These are phyloP conservation scores for Botryotinia convoluta DNA, from an alignment of 2,329 filamentous ascomycete genomes.

Conservation along the genomic window DNA sequence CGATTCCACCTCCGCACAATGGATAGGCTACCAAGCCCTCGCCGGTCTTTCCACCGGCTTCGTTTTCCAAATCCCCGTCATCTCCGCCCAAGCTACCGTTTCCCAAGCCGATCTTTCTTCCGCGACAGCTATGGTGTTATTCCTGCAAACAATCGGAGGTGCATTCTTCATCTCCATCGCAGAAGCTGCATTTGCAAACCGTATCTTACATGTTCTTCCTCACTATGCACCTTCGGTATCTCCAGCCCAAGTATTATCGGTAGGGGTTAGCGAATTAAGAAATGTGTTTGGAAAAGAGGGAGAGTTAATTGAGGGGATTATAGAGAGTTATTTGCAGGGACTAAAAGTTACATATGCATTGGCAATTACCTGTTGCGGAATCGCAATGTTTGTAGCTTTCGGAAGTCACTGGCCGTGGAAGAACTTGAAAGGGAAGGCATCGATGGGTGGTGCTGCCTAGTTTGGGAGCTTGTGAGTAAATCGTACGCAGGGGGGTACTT, in stretches of 20 bases:
- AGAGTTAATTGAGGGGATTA: conserved; percentile 51
- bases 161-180: conserved; percentile 50
- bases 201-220: conserved; percentile 41
- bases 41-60: conserved; percentile 55
- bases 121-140: conserved; percentile 46
- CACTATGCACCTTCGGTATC: conserved; percentile 41
- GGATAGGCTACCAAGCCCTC: conserved; percentile 59
- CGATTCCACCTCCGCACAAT: conserved; percentile 46
- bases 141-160: conserved; percentile 52
- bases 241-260: conserved; percentile 41
- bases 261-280: conserved; percentile 56
- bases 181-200: conserved; percentile 49
- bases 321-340: conserved; percentile 60
- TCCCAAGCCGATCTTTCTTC: conserved; percentile 45
- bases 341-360: conserved; percentile 63
- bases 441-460: conserved; percentile 26
- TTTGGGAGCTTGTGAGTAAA: neutral
- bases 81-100: conserved; percentile 41
- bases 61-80: conserved; percentile 48
- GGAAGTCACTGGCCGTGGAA: conserved; percentile 40
- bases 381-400: conserved; percentile 41
- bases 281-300: conserved; percentile 43
- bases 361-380: conserved; percentile 48
- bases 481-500: too few relatives aligned
- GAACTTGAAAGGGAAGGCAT: conserved; percentile 35